These are phyloP conservation scores for Coprinellus micaceus DNA, from an alignment of 768 basidiomycete species.

Conservation along the genomic window DNA sequence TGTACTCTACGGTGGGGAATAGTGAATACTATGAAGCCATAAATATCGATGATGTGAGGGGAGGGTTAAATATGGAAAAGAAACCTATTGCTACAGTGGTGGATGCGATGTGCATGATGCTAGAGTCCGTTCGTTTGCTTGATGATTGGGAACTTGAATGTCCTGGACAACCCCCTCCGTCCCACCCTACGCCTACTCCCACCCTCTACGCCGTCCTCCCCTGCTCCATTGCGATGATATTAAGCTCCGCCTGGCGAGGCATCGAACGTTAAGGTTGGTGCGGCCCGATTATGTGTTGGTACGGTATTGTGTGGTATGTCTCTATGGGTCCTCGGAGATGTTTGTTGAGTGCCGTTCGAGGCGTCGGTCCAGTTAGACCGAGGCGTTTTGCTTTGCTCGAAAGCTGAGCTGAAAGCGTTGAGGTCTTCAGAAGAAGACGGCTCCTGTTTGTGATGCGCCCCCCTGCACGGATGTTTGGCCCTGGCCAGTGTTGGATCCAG, in stretches of 20 bases:
- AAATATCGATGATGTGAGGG: background rate
- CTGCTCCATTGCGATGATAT: slow-evolving; percentile 11
- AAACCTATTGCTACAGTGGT: slow-evolving; percentile 12
- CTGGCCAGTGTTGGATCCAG: slow-evolving; percentile 20
- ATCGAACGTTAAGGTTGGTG: background rate
- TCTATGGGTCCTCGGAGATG: too few relatives aligned
- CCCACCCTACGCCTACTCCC: too few relatives aligned
- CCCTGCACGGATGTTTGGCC: slow-evolving; percentile 44
- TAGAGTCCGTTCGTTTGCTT: slow-evolving; percentile 2
- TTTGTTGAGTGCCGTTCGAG: too few relatives aligned
- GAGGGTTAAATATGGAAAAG: slow-evolving; percentile 4
- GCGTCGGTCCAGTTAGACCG: too few relatives aligned
- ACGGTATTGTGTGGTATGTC: slow-evolving; percentile 7
- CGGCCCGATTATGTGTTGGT: slow-evolving; percentile 10
- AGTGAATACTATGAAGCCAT: background rate
- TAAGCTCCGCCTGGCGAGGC: slow-evolving; percentile 19
- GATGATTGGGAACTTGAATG: background rate
- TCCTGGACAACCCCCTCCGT: background rate
- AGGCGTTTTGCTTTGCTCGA: background rate
- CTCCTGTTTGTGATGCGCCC: slow-evolving; percentile 46
- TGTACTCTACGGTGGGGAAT: background rate
- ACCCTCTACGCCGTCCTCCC: background rate
- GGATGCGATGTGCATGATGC: slow-evolving; percentile 1
- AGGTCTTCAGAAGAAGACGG: slow-evolving; percentile 56
- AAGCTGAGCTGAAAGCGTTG: slow-evolving; percentile 6